These are phyloP conservation scores for Lichtheimia corymbifera DNA, from an alignment of 371 early-diverging fungal genomes.

Conservation along the genomic window DNA sequence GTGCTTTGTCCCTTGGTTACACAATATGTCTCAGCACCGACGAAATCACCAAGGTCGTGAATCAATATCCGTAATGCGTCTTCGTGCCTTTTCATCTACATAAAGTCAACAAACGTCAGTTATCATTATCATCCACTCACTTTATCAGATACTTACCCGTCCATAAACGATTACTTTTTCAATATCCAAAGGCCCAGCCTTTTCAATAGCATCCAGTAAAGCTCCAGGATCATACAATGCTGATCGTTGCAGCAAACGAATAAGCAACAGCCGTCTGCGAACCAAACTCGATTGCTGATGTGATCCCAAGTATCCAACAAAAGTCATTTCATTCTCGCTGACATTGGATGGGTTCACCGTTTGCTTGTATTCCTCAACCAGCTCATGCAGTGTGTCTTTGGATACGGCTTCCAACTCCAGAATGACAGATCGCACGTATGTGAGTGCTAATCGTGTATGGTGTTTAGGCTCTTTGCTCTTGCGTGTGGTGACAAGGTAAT, in stretches of 20 bases:
- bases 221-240: conserved; percentile 29
- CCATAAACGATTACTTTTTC: conserved; percentile 57
- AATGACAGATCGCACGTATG: conserved; percentile 52
- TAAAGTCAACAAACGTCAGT: no score
- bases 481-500: conserved; percentile 54
- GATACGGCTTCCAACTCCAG: conserved; percentile 21
- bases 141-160: conserved; percentile 29
- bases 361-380: conserved; percentile 26
- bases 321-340: conserved; percentile 15
- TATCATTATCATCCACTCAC: background rate
- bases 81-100: conserved; percentile 53
- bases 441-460: conserved; percentile 56
- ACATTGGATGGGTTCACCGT: conserved; percentile 2
- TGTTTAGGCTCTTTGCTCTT: conserved; percentile 49
- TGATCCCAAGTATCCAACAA: conserved; percentile 33
- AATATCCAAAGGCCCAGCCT: conserved; percentile 41
- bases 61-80: conserved; percentile 57
- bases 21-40: conserved; percentile 69
- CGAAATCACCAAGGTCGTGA: conserved; percentile 58
- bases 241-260: conserved; percentile 39
- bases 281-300: conserved; percentile 20
- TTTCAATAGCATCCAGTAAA: conserved; percentile 22
- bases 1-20: conserved; percentile 54
- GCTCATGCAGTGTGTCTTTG: conserved; percentile 12
- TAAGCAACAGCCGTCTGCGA: conserved; percentile 31